phyloP scores from a whole-genome alignment of 2,329 filamentous ascomycete genomes.

The Penicillium olsonii region DNA sequence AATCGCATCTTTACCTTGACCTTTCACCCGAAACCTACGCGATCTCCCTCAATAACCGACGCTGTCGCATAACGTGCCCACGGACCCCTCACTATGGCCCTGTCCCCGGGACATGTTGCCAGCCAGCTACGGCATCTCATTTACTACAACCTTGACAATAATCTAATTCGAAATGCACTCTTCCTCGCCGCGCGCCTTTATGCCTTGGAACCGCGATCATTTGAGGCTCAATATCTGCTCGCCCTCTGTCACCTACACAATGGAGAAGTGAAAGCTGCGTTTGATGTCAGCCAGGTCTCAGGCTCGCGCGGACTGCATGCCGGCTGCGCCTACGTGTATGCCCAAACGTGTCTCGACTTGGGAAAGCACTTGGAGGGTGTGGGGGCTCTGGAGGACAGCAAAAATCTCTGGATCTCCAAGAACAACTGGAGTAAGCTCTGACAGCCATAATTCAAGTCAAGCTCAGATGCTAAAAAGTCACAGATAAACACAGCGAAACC shows the following conservation, averaged over 20 bases:
- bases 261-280: conserved; percentile 81
- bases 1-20: conserved; percentile 8
- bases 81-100: conserved; percentile 52
- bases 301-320: conserved; percentile 73
- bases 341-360: conserved; percentile 80
- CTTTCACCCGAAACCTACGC: background rate
- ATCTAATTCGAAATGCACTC: conserved; percentile 82
- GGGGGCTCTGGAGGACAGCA: conserved; percentile 78
- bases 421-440: conserved; percentile 70
- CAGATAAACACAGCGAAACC: conserved; percentile 72
- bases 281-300: conserved; percentile 73
- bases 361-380: conserved; percentile 81
- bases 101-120: conserved; percentile 56
- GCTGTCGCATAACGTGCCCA: conserved; percentile 4
- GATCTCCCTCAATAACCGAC: conserved; percentile 3
- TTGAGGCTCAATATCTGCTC: conserved; percentile 79
- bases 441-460: conserved; percentile 4
- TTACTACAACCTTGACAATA: conserved; percentile 82
- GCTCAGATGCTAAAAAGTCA: conserved; percentile 5
- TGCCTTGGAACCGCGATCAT: conserved; percentile 78
- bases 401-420: conserved; percentile 71
- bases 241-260: conserved; percentile 82
- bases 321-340: conserved; percentile 88
- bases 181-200: conserved; percentile 88
- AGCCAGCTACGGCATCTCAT: conserved; percentile 66